These are phyloP conservation scores for Penicillium sp. DNA, from an alignment of 2,329 filamentous ascomycete species.

Conservation along the genomic window DNA sequence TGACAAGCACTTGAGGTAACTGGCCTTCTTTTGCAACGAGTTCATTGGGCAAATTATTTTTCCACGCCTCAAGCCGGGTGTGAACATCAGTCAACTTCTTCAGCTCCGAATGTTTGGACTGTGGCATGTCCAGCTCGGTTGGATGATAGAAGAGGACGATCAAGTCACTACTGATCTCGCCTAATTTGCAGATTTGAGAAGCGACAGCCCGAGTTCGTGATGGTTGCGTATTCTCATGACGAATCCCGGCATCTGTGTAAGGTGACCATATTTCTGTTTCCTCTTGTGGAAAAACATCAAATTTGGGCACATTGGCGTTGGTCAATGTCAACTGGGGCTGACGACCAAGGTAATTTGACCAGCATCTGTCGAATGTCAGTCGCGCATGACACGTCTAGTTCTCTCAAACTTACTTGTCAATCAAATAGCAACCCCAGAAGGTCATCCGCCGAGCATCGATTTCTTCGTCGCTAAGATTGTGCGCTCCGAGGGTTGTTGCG, in stretches of 20 bases:
- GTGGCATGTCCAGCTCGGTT: constrained; percentile 54
- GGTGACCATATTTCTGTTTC: constrained; percentile 83
- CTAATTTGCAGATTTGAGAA: constrained; percentile 75
- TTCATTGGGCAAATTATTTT: constrained; percentile 75
- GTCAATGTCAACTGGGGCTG: constrained; percentile 78
- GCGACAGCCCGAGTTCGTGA: constrained; percentile 78
- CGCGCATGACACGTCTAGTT: not conserved
- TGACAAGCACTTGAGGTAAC: constrained; percentile 73
- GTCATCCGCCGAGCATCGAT: constrained; percentile 86
- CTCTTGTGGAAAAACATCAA: constrained; percentile 85
- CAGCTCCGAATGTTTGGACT: constrained; percentile 76
- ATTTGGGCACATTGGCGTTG: constrained; percentile 79
- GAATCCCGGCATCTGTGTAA: constrained; percentile 78
- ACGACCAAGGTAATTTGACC: constrained; percentile 94
- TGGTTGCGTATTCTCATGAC: constrained; percentile 69
- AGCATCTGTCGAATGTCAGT: constrained; percentile 55
- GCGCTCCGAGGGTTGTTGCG: constrained; percentile 60
- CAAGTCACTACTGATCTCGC: constrained; percentile 90
- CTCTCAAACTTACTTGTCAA: constrained; percentile 68
- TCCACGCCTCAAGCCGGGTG: constrained; percentile 84
- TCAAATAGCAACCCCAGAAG: constrained; percentile 97
- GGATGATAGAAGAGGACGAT: constrained; percentile 90
- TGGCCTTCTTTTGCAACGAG: constrained; percentile 86
- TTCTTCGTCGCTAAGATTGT: constrained; percentile 72
- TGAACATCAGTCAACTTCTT: constrained; percentile 93